These are phyloP conservation scores for Corinectria fuckeliana DNA, from an alignment of 2,329 filamentous ascomycete species.

Conservation along the genomic window DNA sequence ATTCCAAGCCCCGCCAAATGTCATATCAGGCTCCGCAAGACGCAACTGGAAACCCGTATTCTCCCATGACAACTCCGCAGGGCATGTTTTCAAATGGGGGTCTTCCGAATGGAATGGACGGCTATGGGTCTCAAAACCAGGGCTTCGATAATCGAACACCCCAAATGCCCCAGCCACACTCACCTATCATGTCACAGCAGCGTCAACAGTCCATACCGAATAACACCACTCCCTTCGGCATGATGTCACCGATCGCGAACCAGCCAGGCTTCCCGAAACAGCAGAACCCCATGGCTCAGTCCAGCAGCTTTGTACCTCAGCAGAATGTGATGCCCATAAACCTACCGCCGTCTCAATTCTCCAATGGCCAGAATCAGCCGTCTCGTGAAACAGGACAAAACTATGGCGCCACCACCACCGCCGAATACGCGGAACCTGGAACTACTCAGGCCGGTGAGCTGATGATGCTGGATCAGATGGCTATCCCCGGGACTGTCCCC, in stretches of 20 bases:
- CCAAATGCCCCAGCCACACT: slow-evolving; percentile 39
- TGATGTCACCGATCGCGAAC: slow-evolving; percentile 59
- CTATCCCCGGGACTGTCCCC: slow-evolving; percentile 73
- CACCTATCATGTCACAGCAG: slow-evolving; percentile 50
- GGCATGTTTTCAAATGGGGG: slow-evolving; percentile 35
- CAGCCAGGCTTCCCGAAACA: slow-evolving; percentile 58
- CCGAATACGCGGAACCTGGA: slow-evolving; percentile 55
- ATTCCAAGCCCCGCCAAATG: slow-evolving; percentile 48
- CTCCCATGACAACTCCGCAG: slow-evolving; percentile 53
- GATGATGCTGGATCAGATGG: slow-evolving; percentile 68
- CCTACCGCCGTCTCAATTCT: slow-evolving; percentile 66
- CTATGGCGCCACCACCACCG: slow-evolving; percentile 46
- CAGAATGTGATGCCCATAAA: slow-evolving; percentile 69
- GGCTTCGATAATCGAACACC: slow-evolving; percentile 41
- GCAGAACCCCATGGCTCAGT: slow-evolving; percentile 53
- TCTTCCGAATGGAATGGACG: slow-evolving; percentile 47
- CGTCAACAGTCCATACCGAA: slow-evolving; percentile 57
- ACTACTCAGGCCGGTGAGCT: slow-evolving; percentile 59
- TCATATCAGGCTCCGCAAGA: slow-evolving; percentile 57
- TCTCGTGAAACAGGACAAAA: slow-evolving; percentile 44
- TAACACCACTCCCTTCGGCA: slow-evolving; percentile 55
- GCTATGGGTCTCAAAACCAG: slow-evolving; percentile 50
- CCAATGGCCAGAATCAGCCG: slow-evolving; percentile 35
- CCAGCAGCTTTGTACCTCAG: slow-evolving; percentile 61
- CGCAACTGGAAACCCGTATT: slow-evolving; percentile 52